Evolutionary conservation across 306 rosid genomes (phyloP).

Genomic region (Arachis hypogaea): DNA sequence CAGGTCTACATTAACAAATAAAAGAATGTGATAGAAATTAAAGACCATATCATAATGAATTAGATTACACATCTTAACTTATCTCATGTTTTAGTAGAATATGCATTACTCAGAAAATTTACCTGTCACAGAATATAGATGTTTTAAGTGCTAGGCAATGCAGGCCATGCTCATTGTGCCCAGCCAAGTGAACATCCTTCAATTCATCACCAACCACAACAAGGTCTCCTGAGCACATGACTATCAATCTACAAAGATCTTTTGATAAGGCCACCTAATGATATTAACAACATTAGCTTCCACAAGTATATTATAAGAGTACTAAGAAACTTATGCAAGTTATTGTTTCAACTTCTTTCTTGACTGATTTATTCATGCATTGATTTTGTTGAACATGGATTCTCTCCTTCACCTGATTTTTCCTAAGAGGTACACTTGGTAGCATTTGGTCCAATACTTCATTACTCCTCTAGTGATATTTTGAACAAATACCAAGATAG

Average conservation of each 20-base stretch:
- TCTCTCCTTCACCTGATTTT: conserved; percentile 14
- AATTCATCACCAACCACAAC: conserved; percentile 49
- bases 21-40: conserved; percentile 14
- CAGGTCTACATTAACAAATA: conserved; percentile 33
- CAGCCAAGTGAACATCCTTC: conserved; percentile 42
- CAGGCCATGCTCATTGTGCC: conserved; percentile 63
- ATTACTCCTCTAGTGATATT: conserved; percentile 26
- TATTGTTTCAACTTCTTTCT: conserved; percentile 8
- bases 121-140: conserved; percentile 90
- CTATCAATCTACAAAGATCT: conserved; percentile 90
- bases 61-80: background rate
- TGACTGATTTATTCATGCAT: conserved; percentile 14
- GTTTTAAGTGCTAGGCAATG: conserved; percentile 86
- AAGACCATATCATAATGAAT: conserved; percentile 3
- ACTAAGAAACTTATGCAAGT: conserved; percentile 16
- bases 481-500: conserved; percentile 3
- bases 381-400: background rate
- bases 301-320: conserved; percentile 25
- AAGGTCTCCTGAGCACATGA: conserved; percentile 85
- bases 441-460: conserved; percentile 28
- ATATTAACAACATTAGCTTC: conserved; percentile 46
- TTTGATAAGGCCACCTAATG: conserved; percentile 86
- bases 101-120: conserved; percentile 43
- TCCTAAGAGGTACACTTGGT: conserved; percentile 1
- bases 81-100: conserved; percentile 16